phyloP scores from a whole-genome alignment of 441 rosid species.

The Pelargonium cotyledonis region DNA sequence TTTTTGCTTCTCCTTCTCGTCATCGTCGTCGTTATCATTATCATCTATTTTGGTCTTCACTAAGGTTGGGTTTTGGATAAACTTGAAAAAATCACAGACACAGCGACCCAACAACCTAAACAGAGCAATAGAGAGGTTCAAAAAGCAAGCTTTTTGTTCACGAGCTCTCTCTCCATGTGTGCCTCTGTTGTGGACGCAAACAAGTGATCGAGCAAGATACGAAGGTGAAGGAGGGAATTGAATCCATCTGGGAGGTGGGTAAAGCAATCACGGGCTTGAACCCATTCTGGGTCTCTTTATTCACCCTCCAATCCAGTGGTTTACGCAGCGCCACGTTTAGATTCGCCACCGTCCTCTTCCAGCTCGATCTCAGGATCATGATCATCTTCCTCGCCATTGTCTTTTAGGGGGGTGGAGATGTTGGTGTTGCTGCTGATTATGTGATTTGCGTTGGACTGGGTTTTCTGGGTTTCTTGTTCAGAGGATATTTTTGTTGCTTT shows the following conservation, averaged over 20 bases:
- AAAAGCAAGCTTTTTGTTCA: constrained; percentile 1
- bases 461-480: not conserved
- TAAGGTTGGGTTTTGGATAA: constrained; percentile 8
- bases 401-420: not conserved
- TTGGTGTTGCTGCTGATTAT: not conserved
- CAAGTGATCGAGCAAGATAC: not conserved
- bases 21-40: not conserved
- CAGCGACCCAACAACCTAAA: not conserved
- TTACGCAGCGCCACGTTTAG: not conserved
- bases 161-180: too few relatives aligned
- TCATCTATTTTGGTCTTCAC: constrained; percentile 2
- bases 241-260: constrained; percentile 22
- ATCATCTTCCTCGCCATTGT: constrained; percentile 10
- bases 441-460: not conserved
- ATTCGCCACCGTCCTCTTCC: not conserved
- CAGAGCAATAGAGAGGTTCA: not conserved
- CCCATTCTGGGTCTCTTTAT: constrained; percentile 35
- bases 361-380: not conserved
- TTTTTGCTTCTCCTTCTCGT: not conserved
- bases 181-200: too few relatives aligned
- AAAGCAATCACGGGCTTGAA: constrained; percentile 50
- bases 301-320: constrained; percentile 32
- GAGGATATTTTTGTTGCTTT: not conserved
- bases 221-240: not conserved
- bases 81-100: not conserved